Evolutionary conservation across 108 stramenopile species (phyloP), one percentile per base, ranked within the genome.

Genomic region (Cyclotella cryptica): DNA sequence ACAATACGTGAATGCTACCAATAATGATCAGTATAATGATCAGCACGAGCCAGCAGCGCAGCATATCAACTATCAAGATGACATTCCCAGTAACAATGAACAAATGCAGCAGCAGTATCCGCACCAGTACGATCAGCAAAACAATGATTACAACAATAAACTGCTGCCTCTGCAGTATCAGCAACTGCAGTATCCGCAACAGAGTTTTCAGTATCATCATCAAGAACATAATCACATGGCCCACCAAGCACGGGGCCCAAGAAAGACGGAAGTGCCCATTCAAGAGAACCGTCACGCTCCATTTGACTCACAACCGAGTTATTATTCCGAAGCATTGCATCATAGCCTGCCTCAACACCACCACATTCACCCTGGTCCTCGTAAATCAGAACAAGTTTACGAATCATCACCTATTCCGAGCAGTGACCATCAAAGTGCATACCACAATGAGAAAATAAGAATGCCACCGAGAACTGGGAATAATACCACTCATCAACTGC

Each of bases 1-100:
- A 44, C 57, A 41, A 52, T 80, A 80, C 59, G 72, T 80, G 18
- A 53, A 57, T 54, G 35, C 51, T 40, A 39, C 29, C 15, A 53
- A 54, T 69, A 51, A 53, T 41, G 40, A 18, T 8, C 30, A 39
- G 61, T 62, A 21, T 58, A 2, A 58, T 58, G 19, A 21, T 21
- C 26, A 27, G 55, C 24, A 24, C 4, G 3, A 58, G 12, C 18
- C 3, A 49, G 47, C 47, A 49, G n/a, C 15, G 15, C 47, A 49
- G n/a, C 47, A 49, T 49, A 3, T 49, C 47, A 49, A 9, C n/a
- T 3, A n/a, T 17, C 47, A 49, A n/a, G 6, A 3, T 49, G 18
- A 49, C 9, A 49, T 49, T 49, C n/a, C n/a, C 9, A 49, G 1
- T 49, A 49, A 3, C 15, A 49, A n/a, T 9, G 18, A 49, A 49